These are phyloP conservation scores for Aureobasidium pullulans DNA, from an alignment of 2,329 filamentous ascomycete genomes.

Conservation along the genomic window DNA sequence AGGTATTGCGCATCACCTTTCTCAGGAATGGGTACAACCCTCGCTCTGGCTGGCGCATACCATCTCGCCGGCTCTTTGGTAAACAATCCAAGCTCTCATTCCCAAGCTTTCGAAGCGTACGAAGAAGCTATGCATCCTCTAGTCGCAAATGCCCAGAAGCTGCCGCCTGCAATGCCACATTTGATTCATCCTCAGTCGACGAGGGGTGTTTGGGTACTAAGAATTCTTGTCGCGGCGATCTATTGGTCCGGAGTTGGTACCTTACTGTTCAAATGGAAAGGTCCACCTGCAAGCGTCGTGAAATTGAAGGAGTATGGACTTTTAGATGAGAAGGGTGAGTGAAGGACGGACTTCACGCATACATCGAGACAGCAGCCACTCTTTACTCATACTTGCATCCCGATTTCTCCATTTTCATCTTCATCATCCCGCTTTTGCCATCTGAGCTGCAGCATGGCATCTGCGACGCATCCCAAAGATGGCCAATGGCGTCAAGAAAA, in stretches of 20 bases:
- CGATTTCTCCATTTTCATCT: no score
- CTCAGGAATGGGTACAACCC: constrained; percentile 29
- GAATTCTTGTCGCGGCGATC: not conserved
- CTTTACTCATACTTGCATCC: no score
- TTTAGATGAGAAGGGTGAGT: no score
- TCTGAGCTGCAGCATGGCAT: no score
- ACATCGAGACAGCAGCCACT: no score
- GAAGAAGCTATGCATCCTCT: constrained; percentile 23
- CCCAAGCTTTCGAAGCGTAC: constrained; percentile 21
- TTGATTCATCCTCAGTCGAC: constrained; percentile 22
- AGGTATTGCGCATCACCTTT: constrained; percentile 21
- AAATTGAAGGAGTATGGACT: no score
- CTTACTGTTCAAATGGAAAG: constrained; percentile 18
- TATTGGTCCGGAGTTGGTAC: constrained; percentile 15
- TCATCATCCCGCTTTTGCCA: no score
- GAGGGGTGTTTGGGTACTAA: constrained; percentile 22
- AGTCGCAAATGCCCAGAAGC: constrained; percentile 22
- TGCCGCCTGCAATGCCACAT: constrained; percentile 24
- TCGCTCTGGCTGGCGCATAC: constrained; percentile 29
- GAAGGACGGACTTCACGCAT: no score
- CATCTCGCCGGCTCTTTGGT: constrained; percentile 24
- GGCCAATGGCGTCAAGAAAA: no score
- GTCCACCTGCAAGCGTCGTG: constrained; percentile 8
- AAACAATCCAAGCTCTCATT: constrained; percentile 16
- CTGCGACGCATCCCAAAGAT: no score